Conservation (phyloP, 805 yeast species). For the Cyberlindnera bimundalis region DNA sequence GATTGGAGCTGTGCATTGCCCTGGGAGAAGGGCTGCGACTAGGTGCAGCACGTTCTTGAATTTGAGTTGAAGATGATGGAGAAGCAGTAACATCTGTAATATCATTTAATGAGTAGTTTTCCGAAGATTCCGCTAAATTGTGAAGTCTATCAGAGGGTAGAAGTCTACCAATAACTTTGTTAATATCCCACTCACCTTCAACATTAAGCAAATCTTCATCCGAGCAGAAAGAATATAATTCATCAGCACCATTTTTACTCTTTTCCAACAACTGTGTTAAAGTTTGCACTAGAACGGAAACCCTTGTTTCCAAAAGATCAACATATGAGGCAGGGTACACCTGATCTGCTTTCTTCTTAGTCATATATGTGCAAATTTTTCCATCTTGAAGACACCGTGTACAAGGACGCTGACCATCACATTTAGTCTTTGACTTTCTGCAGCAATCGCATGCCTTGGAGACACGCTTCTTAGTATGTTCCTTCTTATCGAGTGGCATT, state of each 20-base stretch:
- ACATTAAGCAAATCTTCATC: slow-evolving; percentile 19
- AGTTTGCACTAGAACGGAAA: slow-evolving; percentile 44
- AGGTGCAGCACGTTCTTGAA: neutral
- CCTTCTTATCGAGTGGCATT: slow-evolving; percentile 10
- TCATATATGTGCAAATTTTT: slow-evolving; percentile 54
- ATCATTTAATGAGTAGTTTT: slow-evolving; percentile 22
- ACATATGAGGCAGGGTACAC: slow-evolving; percentile 44
- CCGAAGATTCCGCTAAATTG: slow-evolving; percentile 25
- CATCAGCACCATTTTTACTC: slow-evolving; percentile 11
- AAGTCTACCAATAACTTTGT: slow-evolving; percentile 24
- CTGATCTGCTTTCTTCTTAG: slow-evolving; percentile 47
- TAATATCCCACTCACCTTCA: slow-evolving; percentile 26
- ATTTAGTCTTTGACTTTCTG: slow-evolving; percentile 41
- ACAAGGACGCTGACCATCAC: slow-evolving; percentile 48
- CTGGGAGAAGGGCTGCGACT: slow-evolving; percentile 17
- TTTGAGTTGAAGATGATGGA: slow-evolving; percentile 1
- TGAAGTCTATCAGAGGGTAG: slow-evolving; percentile 24
- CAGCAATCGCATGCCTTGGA: slow-evolving; percentile 46
- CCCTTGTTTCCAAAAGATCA: slow-evolving; percentile 46
- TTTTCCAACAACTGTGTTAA: slow-evolving; percentile 29
- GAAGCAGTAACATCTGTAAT: slow-evolving; percentile 22
- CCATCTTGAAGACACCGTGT: slow-evolving; percentile 50
- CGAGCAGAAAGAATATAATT: slow-evolving; percentile 17
- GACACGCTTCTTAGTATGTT: slow-evolving; percentile 17
- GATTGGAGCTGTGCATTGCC: slow-evolving; percentile 4